Conservation (phyloP, 805 yeast genomes). For the Wickerhamomyces chambardii region DNA sequence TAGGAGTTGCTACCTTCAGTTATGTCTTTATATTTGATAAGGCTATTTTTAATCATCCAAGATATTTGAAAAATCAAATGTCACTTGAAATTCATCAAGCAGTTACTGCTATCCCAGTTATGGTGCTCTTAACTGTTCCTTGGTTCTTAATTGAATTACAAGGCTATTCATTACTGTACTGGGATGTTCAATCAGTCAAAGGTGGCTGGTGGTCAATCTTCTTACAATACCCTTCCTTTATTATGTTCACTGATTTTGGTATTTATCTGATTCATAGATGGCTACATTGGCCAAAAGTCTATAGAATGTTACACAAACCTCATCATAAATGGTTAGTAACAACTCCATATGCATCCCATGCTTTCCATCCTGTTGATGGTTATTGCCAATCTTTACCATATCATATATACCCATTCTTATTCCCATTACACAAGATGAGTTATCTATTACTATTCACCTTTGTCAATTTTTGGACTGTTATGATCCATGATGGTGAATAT, state of each 20-base stretch:
- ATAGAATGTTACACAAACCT: constrained; percentile 86
- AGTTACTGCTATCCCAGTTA: constrained; percentile 71
- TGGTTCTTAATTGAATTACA: constrained; percentile 81
- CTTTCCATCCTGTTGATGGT: constrained; percentile 98
- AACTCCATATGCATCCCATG: constrained; percentile 97
- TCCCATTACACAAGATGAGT: constrained; percentile 86
- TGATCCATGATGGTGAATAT: constrained; percentile 98
- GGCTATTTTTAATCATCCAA: constrained; percentile 89
- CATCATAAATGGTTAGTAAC: constrained; percentile 99
- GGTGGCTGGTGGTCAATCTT: constrained; percentile 63
- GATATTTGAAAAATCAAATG: constrained; percentile 92
- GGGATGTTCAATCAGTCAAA: constrained; percentile 46
- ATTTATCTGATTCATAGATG: constrained; percentile 88
- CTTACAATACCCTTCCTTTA: constrained; percentile 66
- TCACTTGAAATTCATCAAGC: constrained; percentile 76
- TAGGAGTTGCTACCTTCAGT: constrained; percentile 66
- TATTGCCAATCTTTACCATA: constrained; percentile 89
- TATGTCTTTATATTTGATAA: constrained; percentile 78
- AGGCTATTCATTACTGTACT: constrained; percentile 77
- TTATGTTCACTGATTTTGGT: constrained; percentile 90
- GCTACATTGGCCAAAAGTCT: constrained; percentile 88
- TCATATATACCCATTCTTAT: constrained; percentile 83
- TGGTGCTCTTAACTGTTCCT: constrained; percentile 84
- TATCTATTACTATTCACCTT: constrained; percentile 78
- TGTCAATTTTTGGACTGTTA: constrained; percentile 96